These are phyloP conservation scores for Pseudogymnoascus sp. DNA, from an alignment of 2,329 filamentous ascomycete species.

Conservation along the genomic window DNA sequence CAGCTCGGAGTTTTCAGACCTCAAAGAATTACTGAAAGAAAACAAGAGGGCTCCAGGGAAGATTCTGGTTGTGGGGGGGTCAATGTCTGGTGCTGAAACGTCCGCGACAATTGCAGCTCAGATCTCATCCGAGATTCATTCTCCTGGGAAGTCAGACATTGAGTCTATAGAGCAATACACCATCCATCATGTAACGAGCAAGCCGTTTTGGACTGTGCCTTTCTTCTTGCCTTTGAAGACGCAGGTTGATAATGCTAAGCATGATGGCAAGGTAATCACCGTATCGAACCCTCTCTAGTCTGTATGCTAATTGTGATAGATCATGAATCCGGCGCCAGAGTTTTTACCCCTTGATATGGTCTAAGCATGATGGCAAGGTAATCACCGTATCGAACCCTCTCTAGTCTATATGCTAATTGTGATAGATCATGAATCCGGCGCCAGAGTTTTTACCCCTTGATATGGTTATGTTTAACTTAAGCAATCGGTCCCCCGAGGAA, in stretches of 20 bases:
- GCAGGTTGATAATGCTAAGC: slow-evolving; percentile 12
- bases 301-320: slow-evolving; percentile 12
- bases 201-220: slow-evolving; percentile 66
- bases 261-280: slow-evolving; percentile 32
- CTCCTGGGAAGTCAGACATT: slow-evolving; percentile 37
- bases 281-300: not conserved
- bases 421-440: slow-evolving; percentile 30
- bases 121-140: slow-evolving; percentile 54
- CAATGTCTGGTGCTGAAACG: slow-evolving; percentile 76
- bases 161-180: slow-evolving; percentile 40
- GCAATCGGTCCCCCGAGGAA: slow-evolving; percentile 47
- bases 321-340: slow-evolving; percentile 38
- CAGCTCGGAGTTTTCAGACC: slow-evolving; percentile 56
- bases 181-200: slow-evolving; percentile 60
- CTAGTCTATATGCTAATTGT: not conserved
- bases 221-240: slow-evolving; percentile 32
- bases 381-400: slow-evolving; percentile 11
- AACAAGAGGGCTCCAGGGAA: slow-evolving; percentile 35
- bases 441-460: slow-evolving; percentile 66
- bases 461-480: slow-evolving; percentile 61
- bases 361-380: too few relatives aligned
- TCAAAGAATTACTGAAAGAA: slow-evolving; percentile 39
- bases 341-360: slow-evolving; percentile 67
- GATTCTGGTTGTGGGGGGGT: slow-evolving; percentile 67
- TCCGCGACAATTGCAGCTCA: slow-evolving; percentile 64